Percentiles rank a stretch among this genome's conserved stretches.
Evolutionary conservation across 768 basidiomycete species (phyloP).

Genomic region (Suillus luteus): DNA sequence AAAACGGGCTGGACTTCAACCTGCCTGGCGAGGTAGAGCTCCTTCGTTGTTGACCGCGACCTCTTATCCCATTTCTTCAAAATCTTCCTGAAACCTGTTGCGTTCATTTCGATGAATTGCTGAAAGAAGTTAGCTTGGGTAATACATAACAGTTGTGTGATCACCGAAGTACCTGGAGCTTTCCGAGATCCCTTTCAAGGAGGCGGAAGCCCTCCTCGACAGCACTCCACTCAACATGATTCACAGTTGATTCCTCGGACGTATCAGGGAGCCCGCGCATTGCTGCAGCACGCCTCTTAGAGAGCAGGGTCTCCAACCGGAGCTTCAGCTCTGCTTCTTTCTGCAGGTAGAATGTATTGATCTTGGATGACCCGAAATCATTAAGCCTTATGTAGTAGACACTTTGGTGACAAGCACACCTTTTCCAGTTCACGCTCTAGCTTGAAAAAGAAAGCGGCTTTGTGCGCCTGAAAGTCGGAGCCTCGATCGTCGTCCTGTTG

Average conservation of each 20-base stretch:
- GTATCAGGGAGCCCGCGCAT: conserved; percentile 71
- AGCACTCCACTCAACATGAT: conserved; percentile 90
- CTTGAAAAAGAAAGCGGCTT: conserved; percentile 98
- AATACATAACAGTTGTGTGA: conserved; percentile 16
- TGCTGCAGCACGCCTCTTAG: conserved; percentile 87
- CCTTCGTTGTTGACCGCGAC: conserved; percentile 93
- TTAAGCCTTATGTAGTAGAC: conserved; percentile 14
- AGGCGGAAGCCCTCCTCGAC: conserved; percentile 96
- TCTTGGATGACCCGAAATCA: conserved; percentile 48
- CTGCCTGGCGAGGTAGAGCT: conserved; percentile 92
- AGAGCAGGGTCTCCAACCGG: conserved; percentile 89
- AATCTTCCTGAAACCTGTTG: conserved; percentile 94
- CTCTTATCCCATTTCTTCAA: conserved; percentile 99
- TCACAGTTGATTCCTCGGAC: conserved; percentile 53
- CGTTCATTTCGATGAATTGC: conserved; percentile 98
- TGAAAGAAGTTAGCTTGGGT: conserved; percentile 37
- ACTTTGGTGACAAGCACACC: conserved; percentile 44
- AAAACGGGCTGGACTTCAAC: conserved; percentile 99
- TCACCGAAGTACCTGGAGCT: conserved; percentile 73
- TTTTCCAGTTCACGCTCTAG: conserved; percentile 97
- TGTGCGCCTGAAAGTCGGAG: conserved; percentile 89
- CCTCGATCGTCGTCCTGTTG: conserved; percentile 73
- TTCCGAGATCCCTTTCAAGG: conserved; percentile 91
- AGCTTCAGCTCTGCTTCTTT: conserved; percentile 94
- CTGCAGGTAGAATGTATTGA: conserved; percentile 96